Conservation (phyloP, 805 yeast genomes). For the Metschnikowia sp. region DNA sequence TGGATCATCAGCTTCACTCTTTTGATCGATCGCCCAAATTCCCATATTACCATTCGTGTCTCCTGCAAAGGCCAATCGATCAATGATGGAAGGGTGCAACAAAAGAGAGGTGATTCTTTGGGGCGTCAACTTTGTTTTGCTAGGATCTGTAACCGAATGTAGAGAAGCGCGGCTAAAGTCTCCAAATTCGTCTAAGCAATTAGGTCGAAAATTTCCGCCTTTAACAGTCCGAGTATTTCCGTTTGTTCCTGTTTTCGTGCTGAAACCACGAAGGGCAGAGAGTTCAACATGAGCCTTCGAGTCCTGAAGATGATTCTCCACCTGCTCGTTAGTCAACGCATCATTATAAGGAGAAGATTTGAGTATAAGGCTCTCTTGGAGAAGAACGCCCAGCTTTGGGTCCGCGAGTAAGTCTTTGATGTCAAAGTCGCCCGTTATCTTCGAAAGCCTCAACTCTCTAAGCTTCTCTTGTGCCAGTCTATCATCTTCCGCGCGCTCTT, state of each 20-base stretch:
- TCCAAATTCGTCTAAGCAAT: background rate
- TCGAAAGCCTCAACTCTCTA: conserved; percentile 44
- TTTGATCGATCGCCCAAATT: conserved; percentile 73
- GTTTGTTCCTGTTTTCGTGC: background rate
- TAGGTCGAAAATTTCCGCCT: background rate
- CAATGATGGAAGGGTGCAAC: conserved; percentile 70
- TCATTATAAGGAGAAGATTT: background rate
- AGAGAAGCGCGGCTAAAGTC: background rate
- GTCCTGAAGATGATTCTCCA: background rate
- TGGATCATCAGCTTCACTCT: conserved; percentile 37
- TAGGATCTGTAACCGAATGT: conserved; percentile 2
- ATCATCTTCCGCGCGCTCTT: conserved; percentile 41
- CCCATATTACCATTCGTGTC: conserved; percentile 88
- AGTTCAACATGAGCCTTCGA: background rate
- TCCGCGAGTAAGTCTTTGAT: conserved; percentile 56
- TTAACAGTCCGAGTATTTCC: background rate
- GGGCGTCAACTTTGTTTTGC: conserved; percentile 48
- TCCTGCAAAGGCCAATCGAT: conserved; percentile 74
- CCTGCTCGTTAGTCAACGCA: background rate
- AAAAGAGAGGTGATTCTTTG: conserved; percentile 71
- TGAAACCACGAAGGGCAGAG: background rate
- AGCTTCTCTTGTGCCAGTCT: conserved; percentile 7
- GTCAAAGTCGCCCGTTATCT: conserved; percentile 64
- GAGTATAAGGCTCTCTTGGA: conserved; percentile 21
- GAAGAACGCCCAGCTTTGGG: conserved; percentile 33